Evolutionary conservation across 2,329 filamentous ascomycete species (phyloP).

Genomic region (Verruconis gallopava): DNA sequence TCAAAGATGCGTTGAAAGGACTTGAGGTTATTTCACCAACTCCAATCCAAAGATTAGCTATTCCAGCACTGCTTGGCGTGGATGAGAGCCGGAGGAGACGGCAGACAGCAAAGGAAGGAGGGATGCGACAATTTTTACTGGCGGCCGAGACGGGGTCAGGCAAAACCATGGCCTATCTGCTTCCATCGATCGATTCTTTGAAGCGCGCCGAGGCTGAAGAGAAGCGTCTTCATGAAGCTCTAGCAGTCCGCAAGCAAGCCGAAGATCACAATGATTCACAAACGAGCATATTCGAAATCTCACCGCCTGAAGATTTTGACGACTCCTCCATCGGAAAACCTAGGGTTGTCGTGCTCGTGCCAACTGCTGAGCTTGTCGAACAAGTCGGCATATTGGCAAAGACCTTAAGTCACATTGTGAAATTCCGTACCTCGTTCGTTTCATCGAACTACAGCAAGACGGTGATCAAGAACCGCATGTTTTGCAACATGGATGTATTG

Average conservation of each 20-base stretch:
- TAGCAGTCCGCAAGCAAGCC: slow-evolving; percentile 27
- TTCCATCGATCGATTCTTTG: slow-evolving; percentile 73
- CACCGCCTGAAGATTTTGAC: slow-evolving; percentile 44
- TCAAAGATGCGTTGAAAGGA: slow-evolving; percentile 51
- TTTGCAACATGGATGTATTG: slow-evolving; percentile 74
- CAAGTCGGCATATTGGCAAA: slow-evolving; percentile 79
- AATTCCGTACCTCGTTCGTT: slow-evolving; percentile 74
- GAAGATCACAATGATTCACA: slow-evolving; percentile 13
- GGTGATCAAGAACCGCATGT: slow-evolving; percentile 74
- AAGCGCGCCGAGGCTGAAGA: slow-evolving; percentile 53
- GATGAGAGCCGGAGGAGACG: slow-evolving; percentile 21
- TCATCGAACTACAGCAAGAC: slow-evolving; percentile 64
- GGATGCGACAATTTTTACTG: slow-evolving; percentile 58
- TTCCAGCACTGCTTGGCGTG: slow-evolving; percentile 63
- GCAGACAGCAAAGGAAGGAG: slow-evolving; percentile 19
- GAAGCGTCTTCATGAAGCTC: slow-evolving; percentile 38
- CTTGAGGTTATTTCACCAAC: slow-evolving; percentile 70
- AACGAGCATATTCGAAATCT: slow-evolving; percentile 46
- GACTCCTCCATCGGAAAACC: slow-evolving; percentile 66
- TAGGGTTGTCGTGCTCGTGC: slow-evolving; percentile 73
- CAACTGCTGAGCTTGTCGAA: slow-evolving; percentile 79
- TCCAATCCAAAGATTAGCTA: slow-evolving; percentile 77
- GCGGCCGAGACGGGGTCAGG: slow-evolving; percentile 95
- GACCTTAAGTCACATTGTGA: slow-evolving; percentile 67
- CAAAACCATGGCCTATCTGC: slow-evolving; percentile 85